These are phyloP conservation scores for Coelastrella sp. DNA, from an alignment of 139 green algal species.

Conservation along the genomic window DNA sequence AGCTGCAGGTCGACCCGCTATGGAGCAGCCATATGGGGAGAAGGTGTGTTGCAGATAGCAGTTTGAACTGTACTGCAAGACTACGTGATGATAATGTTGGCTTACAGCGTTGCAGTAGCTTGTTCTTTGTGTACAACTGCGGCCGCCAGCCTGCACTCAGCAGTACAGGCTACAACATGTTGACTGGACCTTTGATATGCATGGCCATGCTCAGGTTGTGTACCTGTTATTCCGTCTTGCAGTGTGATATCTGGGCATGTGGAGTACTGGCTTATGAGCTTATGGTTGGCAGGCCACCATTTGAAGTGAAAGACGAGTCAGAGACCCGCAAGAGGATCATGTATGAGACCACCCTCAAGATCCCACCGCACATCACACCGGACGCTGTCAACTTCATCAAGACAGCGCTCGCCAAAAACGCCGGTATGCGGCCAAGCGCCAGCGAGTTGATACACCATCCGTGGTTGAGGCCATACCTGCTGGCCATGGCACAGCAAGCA, in stretches of 20 bases:
- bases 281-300: slow-evolving; percentile 64
- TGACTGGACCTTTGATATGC: not conserved
- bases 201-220: not conserved
- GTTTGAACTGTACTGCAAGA: not conserved
- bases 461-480: slow-evolving; percentile 42
- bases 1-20: slow-evolving; percentile 1
- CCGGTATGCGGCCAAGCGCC: slow-evolving; percentile 33
- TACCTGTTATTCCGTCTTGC: not conserved
- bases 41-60: slow-evolving; percentile 22
- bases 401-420: slow-evolving; percentile 41
- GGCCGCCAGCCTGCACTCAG: no score
- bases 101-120: no score
- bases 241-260: slow-evolving; percentile 58
- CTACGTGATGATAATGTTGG: no score
- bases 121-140: no score
- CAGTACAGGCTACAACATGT: not conserved
- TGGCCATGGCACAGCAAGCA: slow-evolving; percentile 15
- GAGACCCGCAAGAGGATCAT: slow-evolving; percentile 52
- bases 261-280: slow-evolving; percentile 73
- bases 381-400: slow-evolving; percentile 49
- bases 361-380: slow-evolving; percentile 28
- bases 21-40: slow-evolving; percentile 42
- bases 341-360: slow-evolving; percentile 42
- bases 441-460: slow-evolving; percentile 38
- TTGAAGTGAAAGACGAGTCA: slow-evolving; percentile 59